phyloP scores from a whole-genome alignment of 1,284 basidiomycete species.

The Bondarzewia mesenterica region DNA sequence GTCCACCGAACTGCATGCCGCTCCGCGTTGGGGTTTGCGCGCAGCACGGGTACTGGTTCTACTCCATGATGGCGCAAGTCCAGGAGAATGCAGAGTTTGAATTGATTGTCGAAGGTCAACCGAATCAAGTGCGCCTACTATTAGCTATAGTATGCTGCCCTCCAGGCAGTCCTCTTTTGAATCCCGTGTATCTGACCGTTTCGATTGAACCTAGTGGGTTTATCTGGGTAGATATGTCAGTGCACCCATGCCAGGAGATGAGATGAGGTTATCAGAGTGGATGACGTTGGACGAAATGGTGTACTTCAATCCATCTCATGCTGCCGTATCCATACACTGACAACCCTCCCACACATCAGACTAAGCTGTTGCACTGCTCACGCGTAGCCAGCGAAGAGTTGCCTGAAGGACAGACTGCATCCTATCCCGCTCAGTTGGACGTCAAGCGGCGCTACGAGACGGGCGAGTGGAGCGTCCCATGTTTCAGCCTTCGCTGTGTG shows the following conservation, averaged over 20 bases:
- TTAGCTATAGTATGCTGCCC: neutral
- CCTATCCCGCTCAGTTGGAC: slow-evolving; percentile 10
- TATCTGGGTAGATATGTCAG: slow-evolving; percentile 20
- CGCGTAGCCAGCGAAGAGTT: slow-evolving; percentile 13
- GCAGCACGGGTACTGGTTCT: slow-evolving; percentile 22
- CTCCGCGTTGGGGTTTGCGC: slow-evolving; percentile 14
- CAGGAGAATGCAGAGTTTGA: slow-evolving; percentile 13
- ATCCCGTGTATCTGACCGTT: too few species aligned
- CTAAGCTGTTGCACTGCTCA: slow-evolving; percentile 18
- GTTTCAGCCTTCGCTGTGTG: slow-evolving; percentile 21
- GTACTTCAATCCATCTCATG: neutral
- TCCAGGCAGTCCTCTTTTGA: neutral
- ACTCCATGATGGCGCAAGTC: slow-evolving; percentile 9
- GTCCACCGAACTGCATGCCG: slow-evolving; percentile 19
- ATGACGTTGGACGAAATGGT: slow-evolving; percentile 20
- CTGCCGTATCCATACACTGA: neutral
- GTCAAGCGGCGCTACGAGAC: slow-evolving; percentile 20
- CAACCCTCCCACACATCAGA: slow-evolving; percentile 9
- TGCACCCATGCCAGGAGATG: slow-evolving; percentile 12
- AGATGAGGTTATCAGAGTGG: slow-evolving; percentile 24
- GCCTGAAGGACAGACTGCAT: slow-evolving; percentile 8
- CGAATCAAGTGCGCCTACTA: slow-evolving; percentile 11
- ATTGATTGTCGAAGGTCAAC: slow-evolving; percentile 17
- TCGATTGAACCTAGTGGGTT: too few species aligned
- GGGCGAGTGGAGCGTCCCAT: slow-evolving; percentile 21